Base-by-base conservation (phyloP, 441 rosid species). In the Mallotus japonicus region DNA sequence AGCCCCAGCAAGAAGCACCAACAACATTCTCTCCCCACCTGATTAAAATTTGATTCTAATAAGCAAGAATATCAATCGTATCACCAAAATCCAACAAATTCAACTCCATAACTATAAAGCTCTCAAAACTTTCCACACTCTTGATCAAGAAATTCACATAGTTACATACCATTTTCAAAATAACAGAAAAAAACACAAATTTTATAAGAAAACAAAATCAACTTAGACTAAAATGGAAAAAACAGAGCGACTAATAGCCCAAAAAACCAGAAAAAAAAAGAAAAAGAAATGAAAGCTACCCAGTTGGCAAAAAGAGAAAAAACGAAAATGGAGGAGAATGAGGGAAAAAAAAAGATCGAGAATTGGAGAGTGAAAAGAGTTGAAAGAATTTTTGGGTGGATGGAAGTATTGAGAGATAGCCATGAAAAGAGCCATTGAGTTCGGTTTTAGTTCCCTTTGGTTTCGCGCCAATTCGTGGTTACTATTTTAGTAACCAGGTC, bases 401-500 rank as follows among this genome's bases (percentile, higher is more conserved):
- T 37, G 9, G 32, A 6, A 14, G 50, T 61, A 58, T 54, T 57
- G 74, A 62, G 60, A 69, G 34, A 54, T 72, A 88, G 83, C 88
- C 83, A 83, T 82, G 82, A 67, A 75, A 19, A 70, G 56, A 78
- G 74, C 86, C 93, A 78, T 78, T 77, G 74, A 84, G 81, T 87
- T 86, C 88, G 96, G 86, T 81, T 73, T 37, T 68, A 51, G 58
- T 67, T 77, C 76, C 94, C 93, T 57, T 81, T 71, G 79, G 71
- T 84, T 85, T 85, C 96, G 99, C 92, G 92, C 94, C 95, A 88
- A 90, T 88, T 88, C 71, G 90, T 95, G 97, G 92, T 80, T 79
- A 58, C 84, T 77, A 85, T 71, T 62, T 34, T 37, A 72, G 14
- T 11, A 46, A 79, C 87, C 83, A 34, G 73, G 77, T 85, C 84